Percentiles rank a stretch among this genome's conserved stretches.
These are phyloP conservation scores for Diaporthe citriasiana DNA, from an alignment of 2,329 filamentous ascomycete genomes.

Conservation along the genomic window DNA sequence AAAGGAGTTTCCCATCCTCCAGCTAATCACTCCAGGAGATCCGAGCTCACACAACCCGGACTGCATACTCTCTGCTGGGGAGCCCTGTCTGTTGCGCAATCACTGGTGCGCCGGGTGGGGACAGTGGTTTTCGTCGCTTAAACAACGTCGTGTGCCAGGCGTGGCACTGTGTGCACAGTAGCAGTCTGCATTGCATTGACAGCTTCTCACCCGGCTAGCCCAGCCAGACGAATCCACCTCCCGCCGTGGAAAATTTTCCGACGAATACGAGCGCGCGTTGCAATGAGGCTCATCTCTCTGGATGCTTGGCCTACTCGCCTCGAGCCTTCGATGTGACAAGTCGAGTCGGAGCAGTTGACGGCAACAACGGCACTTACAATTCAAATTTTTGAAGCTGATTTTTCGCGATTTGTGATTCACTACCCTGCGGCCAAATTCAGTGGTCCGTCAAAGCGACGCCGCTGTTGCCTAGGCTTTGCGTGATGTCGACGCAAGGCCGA, in stretches of 20 bases:
- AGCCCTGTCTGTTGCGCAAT: conserved; percentile 23
- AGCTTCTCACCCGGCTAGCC: conserved; percentile 23
- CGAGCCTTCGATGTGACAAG: conserved; percentile 2
- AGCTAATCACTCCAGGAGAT: conserved; percentile 5
- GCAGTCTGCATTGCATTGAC: conserved; percentile 17
- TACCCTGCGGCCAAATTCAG: neutral
- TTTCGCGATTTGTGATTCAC: neutral
- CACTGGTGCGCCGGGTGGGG: conserved; percentile 29
- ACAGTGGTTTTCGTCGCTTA: conserved; percentile 33
- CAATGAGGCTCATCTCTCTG: conserved; percentile 30
- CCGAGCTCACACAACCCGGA: conserved; percentile 19
- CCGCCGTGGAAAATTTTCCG: conserved; percentile 17
- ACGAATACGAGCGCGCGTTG: conserved; percentile 22
- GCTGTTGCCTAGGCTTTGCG: neutral
- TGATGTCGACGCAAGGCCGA: neutral
- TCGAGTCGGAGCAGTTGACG: neutral
- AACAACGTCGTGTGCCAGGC: neutral
- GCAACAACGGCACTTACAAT: neutral
- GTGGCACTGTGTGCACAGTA: conserved; percentile 16
- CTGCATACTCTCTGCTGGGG: conserved; percentile 26
- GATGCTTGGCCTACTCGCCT: conserved; percentile 1
- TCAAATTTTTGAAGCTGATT: neutral
- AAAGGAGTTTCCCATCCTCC: conserved; percentile 26
- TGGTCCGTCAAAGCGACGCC: conserved; percentile 14
- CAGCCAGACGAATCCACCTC: conserved; percentile 28